These are phyloP conservation scores for Boletus tylopilopsis DNA, from an alignment of 768 basidiomycete genomes.

Conservation along the genomic window DNA sequence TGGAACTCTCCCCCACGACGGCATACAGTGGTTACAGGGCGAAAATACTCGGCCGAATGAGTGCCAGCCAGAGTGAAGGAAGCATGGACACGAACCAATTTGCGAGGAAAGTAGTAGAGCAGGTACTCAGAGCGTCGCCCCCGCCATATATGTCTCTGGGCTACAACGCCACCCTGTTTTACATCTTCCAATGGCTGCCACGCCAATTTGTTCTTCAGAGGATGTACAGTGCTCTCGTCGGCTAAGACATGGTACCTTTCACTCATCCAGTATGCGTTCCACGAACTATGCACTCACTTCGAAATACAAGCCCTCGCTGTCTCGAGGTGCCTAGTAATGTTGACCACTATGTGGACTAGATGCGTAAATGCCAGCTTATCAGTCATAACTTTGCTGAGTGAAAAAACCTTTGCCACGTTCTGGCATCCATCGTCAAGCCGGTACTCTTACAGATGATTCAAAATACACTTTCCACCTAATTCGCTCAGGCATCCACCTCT, in stretches of 20 bases:
- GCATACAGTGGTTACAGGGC: slow-evolving; percentile 55
- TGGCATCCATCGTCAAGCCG: too few species aligned
- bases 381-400: too few species aligned
- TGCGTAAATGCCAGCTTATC: too few species aligned
- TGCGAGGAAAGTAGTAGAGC: slow-evolving; percentile 50
- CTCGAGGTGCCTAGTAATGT: too few species aligned
- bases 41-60: slow-evolving; percentile 52
- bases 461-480: too few species aligned
- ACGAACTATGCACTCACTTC: not conserved
- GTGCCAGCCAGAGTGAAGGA: slow-evolving; percentile 45
- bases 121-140: slow-evolving; percentile 44
- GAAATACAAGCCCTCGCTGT: not conserved
- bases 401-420: too few species aligned
- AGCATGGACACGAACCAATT: slow-evolving; percentile 51
- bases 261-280: too few species aligned
- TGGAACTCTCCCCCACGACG: slow-evolving; percentile 46
- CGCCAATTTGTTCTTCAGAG: slow-evolving; percentile 17
- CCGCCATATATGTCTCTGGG: slow-evolving; percentile 53
- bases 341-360: too few species aligned
- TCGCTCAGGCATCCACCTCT: too few species aligned
- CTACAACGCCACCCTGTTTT: slow-evolving; percentile 29
- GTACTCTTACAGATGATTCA: too few species aligned
- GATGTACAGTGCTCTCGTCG: slow-evolving; percentile 19
- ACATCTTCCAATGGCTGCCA: slow-evolving; percentile 23
- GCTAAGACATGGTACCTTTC: not conserved